Conservation (phyloP, 495 filamentous ascomycete genomes). For the Aspergillus nidulans region DNA sequence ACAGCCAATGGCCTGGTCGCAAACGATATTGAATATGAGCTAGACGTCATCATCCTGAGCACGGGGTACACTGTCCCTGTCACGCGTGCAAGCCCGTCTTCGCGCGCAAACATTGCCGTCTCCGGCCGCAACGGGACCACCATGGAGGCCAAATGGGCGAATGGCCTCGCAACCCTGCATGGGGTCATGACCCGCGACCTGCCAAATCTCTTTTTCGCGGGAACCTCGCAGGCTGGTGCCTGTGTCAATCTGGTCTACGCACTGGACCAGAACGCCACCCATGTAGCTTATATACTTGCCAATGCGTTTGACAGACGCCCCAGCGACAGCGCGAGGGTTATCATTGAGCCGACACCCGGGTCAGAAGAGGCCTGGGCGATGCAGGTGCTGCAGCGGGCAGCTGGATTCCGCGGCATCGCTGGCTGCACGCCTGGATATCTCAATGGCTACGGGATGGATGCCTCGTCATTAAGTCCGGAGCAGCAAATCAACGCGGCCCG, state of each 20-base stretch:
- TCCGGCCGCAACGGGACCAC: conserved; percentile 25
- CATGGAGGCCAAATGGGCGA: conserved; percentile 39
- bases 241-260: conserved; percentile 35
- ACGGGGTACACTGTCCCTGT: conserved; percentile 22
- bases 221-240: conserved; percentile 33
- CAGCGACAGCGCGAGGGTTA: conserved; percentile 2
- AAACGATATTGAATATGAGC: conserved; percentile 22
- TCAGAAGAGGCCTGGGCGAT: conserved; percentile 46
- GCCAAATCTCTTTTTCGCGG: conserved; percentile 51
- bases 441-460: conserved; percentile 41
- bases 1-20: conserved; percentile 24
- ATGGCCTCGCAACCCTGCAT: conserved; percentile 19
- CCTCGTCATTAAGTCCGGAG: neutral
- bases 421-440: conserved; percentile 51
- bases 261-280: conserved; percentile 33
- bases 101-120: neutral
- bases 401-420: conserved; percentile 29
- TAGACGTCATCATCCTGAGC: conserved; percentile 37
- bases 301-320: conserved; percentile 26
- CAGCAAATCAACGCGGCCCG: conserved; percentile 1
- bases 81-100: neutral
- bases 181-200: conserved; percentile 35
- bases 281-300: conserved; percentile 45
- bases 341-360: conserved; percentile 38
- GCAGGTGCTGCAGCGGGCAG: conserved; percentile 36